Evolutionary conservation across 1,284 basidiomycete species (phyloP).

Genomic region (Retiboletus flavoniger): DNA sequence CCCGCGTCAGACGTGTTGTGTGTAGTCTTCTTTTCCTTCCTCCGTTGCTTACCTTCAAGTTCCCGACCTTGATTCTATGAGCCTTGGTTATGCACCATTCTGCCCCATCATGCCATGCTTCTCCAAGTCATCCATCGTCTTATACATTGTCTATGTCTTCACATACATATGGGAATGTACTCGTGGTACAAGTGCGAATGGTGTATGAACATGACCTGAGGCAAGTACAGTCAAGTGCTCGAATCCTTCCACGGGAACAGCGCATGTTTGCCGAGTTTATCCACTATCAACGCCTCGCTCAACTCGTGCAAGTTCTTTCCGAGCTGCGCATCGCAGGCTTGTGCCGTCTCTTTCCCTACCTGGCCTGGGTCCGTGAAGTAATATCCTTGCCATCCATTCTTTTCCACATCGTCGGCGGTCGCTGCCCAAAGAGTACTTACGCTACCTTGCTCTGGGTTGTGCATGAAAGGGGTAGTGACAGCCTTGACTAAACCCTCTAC

Average conservation of each 20-base stretch:
- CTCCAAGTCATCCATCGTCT: background rate
- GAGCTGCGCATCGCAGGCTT: conserved; percentile 38
- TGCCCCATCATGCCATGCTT: background rate
- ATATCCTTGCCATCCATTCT: conserved; percentile 38
- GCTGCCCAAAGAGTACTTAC: conserved; percentile 38
- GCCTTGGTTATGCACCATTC: background rate
- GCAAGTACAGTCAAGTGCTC: background rate
- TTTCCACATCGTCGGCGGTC: conserved; percentile 25
- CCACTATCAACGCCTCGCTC: conserved; percentile 35
- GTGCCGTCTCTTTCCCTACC: conserved; percentile 36
- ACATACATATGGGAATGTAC: background rate
- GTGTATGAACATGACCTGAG: conserved; percentile 2
- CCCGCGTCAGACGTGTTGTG: conserved; percentile 11
- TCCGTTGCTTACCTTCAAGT: background rate
- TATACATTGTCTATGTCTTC: conserved; percentile 2
- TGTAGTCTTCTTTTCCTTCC: conserved; percentile 6
- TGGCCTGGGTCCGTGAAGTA: conserved; percentile 41
- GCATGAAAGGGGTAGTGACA: conserved; percentile 37
- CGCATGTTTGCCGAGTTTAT: conserved; percentile 34
- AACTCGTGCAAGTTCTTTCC: conserved; percentile 37
- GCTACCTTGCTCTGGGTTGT: conserved; percentile 38
- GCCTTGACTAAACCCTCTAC: conserved; percentile 37
- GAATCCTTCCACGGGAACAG: conserved; percentile 26
- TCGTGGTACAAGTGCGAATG: conserved; percentile 1
- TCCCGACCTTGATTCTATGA: background rate